These are phyloP conservation scores for Sporobolomyces pararoseus DNA, from an alignment of 768 basidiomycete genomes.

Conservation along the genomic window DNA sequence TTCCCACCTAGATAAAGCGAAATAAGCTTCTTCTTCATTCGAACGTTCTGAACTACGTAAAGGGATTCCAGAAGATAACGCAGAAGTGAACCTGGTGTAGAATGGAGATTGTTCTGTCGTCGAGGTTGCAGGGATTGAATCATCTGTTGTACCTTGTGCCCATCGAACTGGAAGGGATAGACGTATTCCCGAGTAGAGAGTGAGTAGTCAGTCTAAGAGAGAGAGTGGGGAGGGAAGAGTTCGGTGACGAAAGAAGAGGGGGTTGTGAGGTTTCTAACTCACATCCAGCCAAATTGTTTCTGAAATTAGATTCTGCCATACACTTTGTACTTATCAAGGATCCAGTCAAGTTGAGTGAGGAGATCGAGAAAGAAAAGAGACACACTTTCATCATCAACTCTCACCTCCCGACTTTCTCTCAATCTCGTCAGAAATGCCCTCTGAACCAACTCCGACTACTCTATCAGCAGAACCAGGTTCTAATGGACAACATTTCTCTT, in stretches of 20 bases:
- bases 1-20: conserved; percentile 84
- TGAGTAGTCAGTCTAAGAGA: too few species aligned
- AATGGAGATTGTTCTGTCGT: conserved; percentile 57
- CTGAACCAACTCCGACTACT: conserved; percentile 3
- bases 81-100: conserved; percentile 16
- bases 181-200: too few species aligned
- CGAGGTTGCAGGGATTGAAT: conserved; percentile 53
- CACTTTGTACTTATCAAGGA: too few species aligned
- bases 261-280: not conserved
- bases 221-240: not conserved
- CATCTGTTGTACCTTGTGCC: conserved; percentile 68
- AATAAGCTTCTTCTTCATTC: conserved; percentile 12
- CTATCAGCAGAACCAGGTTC: conserved; percentile 20
- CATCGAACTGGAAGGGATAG: conserved; percentile 61
- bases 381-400: conserved; percentile 1
- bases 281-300: conserved; percentile 40
- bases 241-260: not conserved
- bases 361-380: not conserved
- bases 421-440: not conserved
- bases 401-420: not conserved
- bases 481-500: conserved; percentile 15
- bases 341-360: not conserved
- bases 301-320: conserved; percentile 37
- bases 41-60: too few species aligned
- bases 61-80: too few species aligned